Conservation (phyloP, 2,329 filamentous ascomycete genomes). For the Tolypocladium tropicale region DNA sequence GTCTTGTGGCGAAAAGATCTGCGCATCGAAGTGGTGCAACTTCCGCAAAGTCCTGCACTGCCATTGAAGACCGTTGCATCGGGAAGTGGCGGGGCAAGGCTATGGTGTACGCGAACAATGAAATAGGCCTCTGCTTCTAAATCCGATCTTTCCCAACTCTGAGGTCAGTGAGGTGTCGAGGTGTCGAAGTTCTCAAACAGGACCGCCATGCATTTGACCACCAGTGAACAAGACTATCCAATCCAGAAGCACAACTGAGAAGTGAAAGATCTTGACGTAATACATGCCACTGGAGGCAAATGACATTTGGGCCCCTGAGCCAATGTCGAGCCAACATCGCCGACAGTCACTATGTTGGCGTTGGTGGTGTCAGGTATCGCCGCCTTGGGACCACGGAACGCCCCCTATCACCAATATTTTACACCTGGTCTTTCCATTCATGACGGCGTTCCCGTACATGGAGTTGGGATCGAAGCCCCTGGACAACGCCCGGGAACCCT, state of each 20-base stretch:
- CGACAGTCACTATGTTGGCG: background rate
- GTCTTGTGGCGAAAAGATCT: background rate
- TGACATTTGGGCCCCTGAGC: background rate
- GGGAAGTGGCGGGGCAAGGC: background rate
- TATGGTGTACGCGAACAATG: background rate
- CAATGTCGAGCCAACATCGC: background rate
- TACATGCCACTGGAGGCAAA: background rate
- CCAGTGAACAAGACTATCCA: background rate
- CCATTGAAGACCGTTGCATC: background rate
- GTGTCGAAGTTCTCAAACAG: background rate
- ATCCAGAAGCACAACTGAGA: background rate
- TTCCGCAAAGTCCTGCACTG: background rate
- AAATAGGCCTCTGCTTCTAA: background rate
- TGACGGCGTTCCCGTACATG: background rate
- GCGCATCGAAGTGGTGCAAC: background rate
- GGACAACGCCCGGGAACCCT: background rate
- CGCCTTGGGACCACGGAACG: background rate
- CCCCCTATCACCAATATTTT: background rate
- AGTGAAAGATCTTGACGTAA: background rate
- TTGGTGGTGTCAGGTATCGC: background rate
- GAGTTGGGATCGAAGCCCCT: background rate
- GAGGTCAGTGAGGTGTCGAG: background rate
- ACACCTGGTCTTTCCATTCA: background rate
- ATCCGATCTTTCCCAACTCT: background rate
- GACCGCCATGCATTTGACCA: background rate